A percentile compares a stretch with the other conserved stretches of the same genome.
phyloP scores from a whole-genome alignment of 139 green algal genomes.

The Mychonastes homosphaera region DNA sequence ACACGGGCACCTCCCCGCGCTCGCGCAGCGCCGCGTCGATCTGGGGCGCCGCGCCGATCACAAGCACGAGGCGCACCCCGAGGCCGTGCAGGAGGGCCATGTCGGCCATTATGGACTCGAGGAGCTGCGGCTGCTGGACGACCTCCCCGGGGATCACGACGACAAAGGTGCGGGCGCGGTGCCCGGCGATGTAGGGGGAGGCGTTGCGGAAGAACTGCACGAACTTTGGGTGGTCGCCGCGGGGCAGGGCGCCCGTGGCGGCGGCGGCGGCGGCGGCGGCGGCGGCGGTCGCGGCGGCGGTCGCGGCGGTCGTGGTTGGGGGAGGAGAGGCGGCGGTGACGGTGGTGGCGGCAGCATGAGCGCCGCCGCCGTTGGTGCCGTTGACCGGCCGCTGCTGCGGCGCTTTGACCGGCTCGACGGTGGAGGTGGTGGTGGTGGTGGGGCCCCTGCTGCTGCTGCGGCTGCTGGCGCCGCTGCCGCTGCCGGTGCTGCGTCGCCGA shows the following conservation, averaged over 20 bases:
- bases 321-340: not conserved
- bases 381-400: conserved; percentile 1
- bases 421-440: not conserved
- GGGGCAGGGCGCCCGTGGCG: conserved; percentile 7
- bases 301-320: not conserved
- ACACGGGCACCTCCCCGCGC: conserved; percentile 28
- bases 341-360: not conserved
- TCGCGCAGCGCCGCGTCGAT: conserved; percentile 47
- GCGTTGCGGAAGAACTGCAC: conserved; percentile 67
- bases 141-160: conserved; percentile 79
- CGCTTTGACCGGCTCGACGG: not conserved
- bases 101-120: conserved; percentile 62
- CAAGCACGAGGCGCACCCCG: conserved; percentile 76
- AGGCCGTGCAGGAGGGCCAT: conserved; percentile 84
- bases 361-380: not conserved
- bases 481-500: too few relatives aligned
- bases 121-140: conserved; percentile 24
- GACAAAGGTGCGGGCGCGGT: conserved; percentile 78
- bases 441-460: not conserved
- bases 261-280: not conserved
- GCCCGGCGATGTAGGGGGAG: conserved; percentile 81
- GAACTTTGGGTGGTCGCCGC: conserved; percentile 43
- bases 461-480: not conserved
- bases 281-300: not conserved
- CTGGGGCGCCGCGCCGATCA: conserved; percentile 59